phyloP scores from a whole-genome alignment of 2,329 filamentous ascomycete species.

The Lachnellula suecica region DNA sequence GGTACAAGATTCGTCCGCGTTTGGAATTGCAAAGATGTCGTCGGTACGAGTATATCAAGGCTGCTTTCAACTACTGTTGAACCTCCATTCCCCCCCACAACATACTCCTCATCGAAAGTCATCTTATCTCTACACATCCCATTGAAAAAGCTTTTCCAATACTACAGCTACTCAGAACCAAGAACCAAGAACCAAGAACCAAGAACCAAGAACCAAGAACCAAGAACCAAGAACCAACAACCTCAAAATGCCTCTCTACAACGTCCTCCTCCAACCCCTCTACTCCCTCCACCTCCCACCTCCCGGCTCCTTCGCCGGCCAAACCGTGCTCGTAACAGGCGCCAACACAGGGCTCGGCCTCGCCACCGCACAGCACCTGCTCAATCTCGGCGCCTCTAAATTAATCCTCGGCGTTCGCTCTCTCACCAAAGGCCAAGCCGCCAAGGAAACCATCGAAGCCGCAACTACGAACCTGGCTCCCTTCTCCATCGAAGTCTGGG shows the following conservation, averaged over 20 bases:
- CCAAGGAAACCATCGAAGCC: conserved; percentile 27
- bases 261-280: neutral
- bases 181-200: neutral
- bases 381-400: conserved; percentile 32
- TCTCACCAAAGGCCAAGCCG: conserved; percentile 34
- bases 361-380: conserved; percentile 37
- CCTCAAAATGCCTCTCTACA: neutral
- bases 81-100: no score
- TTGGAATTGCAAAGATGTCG: no score
- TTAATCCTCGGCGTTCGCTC: conserved; percentile 41
- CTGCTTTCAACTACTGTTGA: no score
- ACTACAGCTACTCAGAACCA: no score
- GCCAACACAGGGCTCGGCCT: conserved; percentile 42
- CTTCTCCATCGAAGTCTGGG: conserved; percentile 31
- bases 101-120: no score
- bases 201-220: neutral
- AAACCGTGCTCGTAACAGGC: conserved; percentile 36
- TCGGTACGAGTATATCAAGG: no score
- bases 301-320: conserved; percentile 4
- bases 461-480: neutral
- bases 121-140: no score
- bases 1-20: no score
- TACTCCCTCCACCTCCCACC: neutral
- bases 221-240: no score
- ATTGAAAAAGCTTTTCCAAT: no score